Evolutionary conservation across 169 alveolate genomes (phyloP).

Genomic region (Ichthyophthirius multifiliis): DNA sequence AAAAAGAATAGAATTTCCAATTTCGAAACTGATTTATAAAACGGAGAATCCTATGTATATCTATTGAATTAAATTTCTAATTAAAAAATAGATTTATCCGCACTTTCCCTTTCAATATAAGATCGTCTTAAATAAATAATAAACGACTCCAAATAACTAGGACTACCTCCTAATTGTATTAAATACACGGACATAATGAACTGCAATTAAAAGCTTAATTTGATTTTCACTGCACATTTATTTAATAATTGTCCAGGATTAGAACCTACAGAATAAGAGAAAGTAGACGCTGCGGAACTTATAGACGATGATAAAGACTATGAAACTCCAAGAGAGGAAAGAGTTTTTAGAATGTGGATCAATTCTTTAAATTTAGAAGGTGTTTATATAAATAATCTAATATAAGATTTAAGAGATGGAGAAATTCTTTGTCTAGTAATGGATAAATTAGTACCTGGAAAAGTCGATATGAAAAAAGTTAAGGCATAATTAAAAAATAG

Average conservation of each 20-base stretch:
- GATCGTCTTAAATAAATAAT: slow-evolving; percentile 54
- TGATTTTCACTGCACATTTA: slow-evolving; percentile 75
- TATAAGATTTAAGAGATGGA: slow-evolving; percentile 80
- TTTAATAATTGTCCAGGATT: slow-evolving; percentile 83
- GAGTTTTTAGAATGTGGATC: slow-evolving; percentile 86
- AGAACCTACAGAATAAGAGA: slow-evolving; percentile 72
- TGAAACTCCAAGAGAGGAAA: slow-evolving; percentile 86
- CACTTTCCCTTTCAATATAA: no score
- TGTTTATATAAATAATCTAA: slow-evolving; percentile 60
- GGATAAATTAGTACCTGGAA: slow-evolving; percentile 73
- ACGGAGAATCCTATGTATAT: slow-evolving; percentile 47
- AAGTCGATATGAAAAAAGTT: slow-evolving; percentile 73
- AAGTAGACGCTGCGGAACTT: slow-evolving; percentile 63
- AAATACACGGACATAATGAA: slow-evolving; percentile 61
- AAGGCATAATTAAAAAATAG: slow-evolving; percentile 63
- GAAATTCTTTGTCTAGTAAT: slow-evolving; percentile 57
- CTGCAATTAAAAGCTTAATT: slow-evolving; percentile 74
- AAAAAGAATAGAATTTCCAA: slow-evolving; percentile 56
- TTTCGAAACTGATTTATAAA: slow-evolving; percentile 68
- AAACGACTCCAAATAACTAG: slow-evolving; percentile 58
- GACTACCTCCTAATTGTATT: slow-evolving; percentile 74
- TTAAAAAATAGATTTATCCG: slow-evolving; percentile 46
- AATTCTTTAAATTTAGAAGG: slow-evolving; percentile 79
- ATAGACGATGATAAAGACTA: slow-evolving; percentile 81
- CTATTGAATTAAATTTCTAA: slow-evolving; percentile 66